A percentile compares a stretch with the other conserved stretches of the same genome.
These are phyloP conservation scores for Chrysophaeum taylorii DNA, from an alignment of 352 stramenopile genomes.

Conservation along the genomic window DNA sequence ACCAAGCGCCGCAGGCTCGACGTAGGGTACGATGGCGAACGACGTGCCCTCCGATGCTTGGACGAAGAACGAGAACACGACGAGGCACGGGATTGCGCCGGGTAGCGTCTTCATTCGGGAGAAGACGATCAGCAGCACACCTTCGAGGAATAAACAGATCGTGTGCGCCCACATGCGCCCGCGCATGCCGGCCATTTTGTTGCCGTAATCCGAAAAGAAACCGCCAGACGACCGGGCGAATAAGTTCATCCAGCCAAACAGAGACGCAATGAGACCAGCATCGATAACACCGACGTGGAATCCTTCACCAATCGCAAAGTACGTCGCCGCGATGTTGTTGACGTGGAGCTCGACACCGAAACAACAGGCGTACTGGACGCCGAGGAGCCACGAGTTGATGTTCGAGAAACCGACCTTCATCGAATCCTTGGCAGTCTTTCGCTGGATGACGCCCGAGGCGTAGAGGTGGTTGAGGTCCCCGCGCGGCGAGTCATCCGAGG, in stretches of 20 bases:
- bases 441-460: too few relatives aligned
- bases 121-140: slow-evolving; percentile 68
- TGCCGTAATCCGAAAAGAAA: slow-evolving; percentile 65
- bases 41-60: slow-evolving; percentile 64
- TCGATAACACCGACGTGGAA: slow-evolving; percentile 57
- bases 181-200: slow-evolving; percentile 65
- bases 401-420: slow-evolving; percentile 57
- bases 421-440: slow-evolving; percentile 30
- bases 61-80: slow-evolving; percentile 77
- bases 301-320: slow-evolving; percentile 62
- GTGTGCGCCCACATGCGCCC: slow-evolving; percentile 73
- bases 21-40: slow-evolving; percentile 63
- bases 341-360: slow-evolving; percentile 89
- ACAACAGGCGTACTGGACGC: slow-evolving; percentile 78
- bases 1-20: slow-evolving; percentile 47
- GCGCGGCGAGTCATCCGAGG: slow-evolving; percentile 16
- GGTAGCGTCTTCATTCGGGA: slow-evolving; percentile 54
- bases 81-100: slow-evolving; percentile 62
- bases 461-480: background rate
- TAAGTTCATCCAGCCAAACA: slow-evolving; percentile 86
- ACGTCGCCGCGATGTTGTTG: slow-evolving; percentile 83
- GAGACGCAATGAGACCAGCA: slow-evolving; percentile 70
- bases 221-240: slow-evolving; percentile 74
- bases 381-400: slow-evolving; percentile 77
- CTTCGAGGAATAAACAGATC: slow-evolving; percentile 56